phyloP scores from a whole-genome alignment of 176 grass and related monocot genomes.

The Bolboschoenus planiculmis region DNA sequence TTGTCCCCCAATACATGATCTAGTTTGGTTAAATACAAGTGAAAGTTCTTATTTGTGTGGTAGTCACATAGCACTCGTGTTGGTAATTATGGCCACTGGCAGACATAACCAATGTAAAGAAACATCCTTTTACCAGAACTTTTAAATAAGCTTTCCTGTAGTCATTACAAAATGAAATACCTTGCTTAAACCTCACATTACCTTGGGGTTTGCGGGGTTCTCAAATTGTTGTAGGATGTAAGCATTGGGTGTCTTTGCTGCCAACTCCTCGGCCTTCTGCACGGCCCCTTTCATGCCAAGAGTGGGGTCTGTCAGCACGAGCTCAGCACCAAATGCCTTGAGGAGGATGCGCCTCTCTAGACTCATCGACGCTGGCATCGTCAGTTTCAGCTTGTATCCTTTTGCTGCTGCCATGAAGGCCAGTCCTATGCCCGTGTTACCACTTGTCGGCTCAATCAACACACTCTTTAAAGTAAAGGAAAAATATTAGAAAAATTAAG shows the following conservation, averaged over 20 bases:
- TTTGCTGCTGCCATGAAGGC: slow-evolving; percentile 52
- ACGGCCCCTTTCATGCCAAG: slow-evolving; percentile 54
- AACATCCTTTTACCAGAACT: too few species aligned
- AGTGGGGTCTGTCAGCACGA: slow-evolving; percentile 48
- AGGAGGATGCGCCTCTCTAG: slow-evolving; percentile 44
- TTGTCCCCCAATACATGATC: background rate
- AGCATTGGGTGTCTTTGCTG: slow-evolving; percentile 39
- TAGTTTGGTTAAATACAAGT: background rate
- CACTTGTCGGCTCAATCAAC: slow-evolving; percentile 52
- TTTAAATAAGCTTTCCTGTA: too few species aligned
- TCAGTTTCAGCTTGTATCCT: slow-evolving; percentile 41
- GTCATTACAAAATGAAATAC: background rate
- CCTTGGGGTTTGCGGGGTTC: slow-evolving; percentile 50
- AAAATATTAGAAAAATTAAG: background rate
- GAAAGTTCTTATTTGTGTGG: background rate
- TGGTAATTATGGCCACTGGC: background rate
- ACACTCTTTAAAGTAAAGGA: slow-evolving; percentile 34
- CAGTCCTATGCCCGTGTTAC: slow-evolving; percentile 49
- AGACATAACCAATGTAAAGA: background rate
- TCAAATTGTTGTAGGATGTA: slow-evolving; percentile 52
- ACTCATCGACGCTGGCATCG: slow-evolving; percentile 54
- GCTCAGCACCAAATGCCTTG: slow-evolving; percentile 51
- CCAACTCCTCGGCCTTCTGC: slow-evolving; percentile 46
- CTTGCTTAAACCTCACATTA: slow-evolving; percentile 2
- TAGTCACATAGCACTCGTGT: background rate